Percentiles rank a stretch among this genome's conserved stretches.
Evolutionary conservation across 1,139 yeast species (phyloP).

Genomic region (Insectozyma bohioensis): DNA sequence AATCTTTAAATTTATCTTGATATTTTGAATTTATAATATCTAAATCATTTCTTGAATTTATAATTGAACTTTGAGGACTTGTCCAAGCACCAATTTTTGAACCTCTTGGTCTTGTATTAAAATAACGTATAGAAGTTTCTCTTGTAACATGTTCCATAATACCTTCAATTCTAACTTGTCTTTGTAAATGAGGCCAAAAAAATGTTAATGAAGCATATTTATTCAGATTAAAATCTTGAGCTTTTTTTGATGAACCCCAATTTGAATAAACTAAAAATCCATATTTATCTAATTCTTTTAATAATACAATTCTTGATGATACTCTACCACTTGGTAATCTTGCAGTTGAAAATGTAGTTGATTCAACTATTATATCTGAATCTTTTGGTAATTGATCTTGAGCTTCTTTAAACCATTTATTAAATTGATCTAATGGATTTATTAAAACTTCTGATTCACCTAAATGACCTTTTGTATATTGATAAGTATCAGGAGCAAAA

Average conservation of each 20-base stretch:
- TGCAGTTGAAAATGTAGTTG: constrained; percentile 81
- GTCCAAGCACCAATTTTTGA: constrained; percentile 98
- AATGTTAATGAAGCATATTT: constrained; percentile 83
- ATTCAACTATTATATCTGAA: constrained; percentile 63
- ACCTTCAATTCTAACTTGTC: constrained; percentile 95
- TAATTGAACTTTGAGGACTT: constrained; percentile 74
- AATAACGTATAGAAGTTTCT: constrained; percentile 77
- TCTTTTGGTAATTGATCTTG: constrained; percentile 39
- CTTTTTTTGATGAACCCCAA: constrained; percentile 85
- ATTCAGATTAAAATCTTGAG: constrained; percentile 66
- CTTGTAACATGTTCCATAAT: constrained; percentile 67
- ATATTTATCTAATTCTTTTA: constrained; percentile 81
- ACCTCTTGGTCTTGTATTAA: constrained; percentile 85
- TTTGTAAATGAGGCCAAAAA: constrained; percentile 87
- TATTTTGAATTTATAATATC: constrained; percentile 50
- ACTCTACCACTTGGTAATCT: constrained; percentile 85
- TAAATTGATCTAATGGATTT: constrained; percentile 77
- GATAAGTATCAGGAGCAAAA: constrained; percentile 87
- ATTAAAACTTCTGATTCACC: constrained; percentile 50
- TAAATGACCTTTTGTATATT: constrained; percentile 71
- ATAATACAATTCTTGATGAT: constrained; percentile 76
- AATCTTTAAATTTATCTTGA: constrained; percentile 58
- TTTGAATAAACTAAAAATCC: constrained; percentile 92
- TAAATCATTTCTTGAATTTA: constrained; percentile 60
- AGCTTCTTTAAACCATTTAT: constrained; percentile 87